Conservation (phyloP, 169 alveolate genomes). For the Cryptosporidium sp. region DNA sequence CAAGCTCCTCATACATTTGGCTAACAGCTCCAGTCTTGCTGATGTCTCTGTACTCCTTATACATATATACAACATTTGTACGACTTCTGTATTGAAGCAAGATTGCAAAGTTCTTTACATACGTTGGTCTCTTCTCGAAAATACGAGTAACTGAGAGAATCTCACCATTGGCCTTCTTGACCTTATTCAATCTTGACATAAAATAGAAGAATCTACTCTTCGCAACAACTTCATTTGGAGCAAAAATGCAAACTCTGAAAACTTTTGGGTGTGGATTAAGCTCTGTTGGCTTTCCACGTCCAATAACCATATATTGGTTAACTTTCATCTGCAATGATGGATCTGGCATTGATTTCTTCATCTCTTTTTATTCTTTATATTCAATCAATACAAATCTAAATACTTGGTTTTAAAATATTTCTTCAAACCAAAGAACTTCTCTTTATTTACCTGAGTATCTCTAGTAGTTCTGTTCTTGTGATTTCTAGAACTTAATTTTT, state of each 20-base stretch:
- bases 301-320: constrained; percentile 94
- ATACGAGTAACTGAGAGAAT: constrained; percentile 91
- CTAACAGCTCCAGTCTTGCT: constrained; percentile 96
- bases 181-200: constrained; percentile 95
- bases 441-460: constrained; percentile 18
- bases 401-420: not conserved
- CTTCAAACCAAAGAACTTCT: constrained; percentile 17
- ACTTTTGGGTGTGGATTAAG: constrained; percentile 92
- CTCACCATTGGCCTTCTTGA: constrained; percentile 96
- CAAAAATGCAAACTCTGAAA: constrained; percentile 97
- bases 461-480: constrained; percentile 1
- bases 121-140: constrained; percentile 90
- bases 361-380: constrained; percentile 34
- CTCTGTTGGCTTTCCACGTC: constrained; percentile 95
- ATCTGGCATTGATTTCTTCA: constrained; percentile 77
- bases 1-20: constrained; percentile 96
- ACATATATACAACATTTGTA: constrained; percentile 98
- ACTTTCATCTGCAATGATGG: constrained; percentile 85
- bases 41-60: constrained; percentile 98
- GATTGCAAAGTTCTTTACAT: constrained; percentile 96
- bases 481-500: not conserved
- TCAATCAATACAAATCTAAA: not conserved
- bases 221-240: constrained; percentile 96
- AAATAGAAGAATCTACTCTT: constrained; percentile 97
- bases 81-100: constrained; percentile 97